Conservation (phyloP, 441 rosid species). For the Mallotus japonicus region DNA sequence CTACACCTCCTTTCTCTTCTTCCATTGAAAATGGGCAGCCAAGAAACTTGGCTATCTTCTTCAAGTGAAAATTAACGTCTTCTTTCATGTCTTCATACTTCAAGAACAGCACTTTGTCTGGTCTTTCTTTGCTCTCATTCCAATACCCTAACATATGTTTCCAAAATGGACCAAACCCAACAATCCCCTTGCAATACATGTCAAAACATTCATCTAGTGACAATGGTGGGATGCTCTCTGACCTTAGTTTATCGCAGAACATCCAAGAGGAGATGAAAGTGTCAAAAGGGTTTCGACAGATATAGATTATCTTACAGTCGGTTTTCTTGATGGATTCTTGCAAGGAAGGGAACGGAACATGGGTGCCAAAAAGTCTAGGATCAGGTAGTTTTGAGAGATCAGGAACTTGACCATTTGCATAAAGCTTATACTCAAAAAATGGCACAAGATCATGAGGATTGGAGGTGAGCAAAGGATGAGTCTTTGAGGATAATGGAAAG, state of each 20-base stretch:
- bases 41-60: slow-evolving; percentile 54
- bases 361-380: slow-evolving; percentile 65
- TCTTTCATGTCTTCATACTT: slow-evolving; percentile 66
- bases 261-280: slow-evolving; percentile 67
- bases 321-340: slow-evolving; percentile 37
- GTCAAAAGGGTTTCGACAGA: slow-evolving; percentile 75
- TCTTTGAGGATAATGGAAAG: slow-evolving; percentile 15
- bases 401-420: slow-evolving; percentile 43
- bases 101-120: slow-evolving; percentile 55
- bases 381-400: slow-evolving; percentile 44
- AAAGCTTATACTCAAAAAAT: slow-evolving; percentile 69
- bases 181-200: slow-evolving; percentile 48
- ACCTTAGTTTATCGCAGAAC: slow-evolving; percentile 39
- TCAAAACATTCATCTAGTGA: slow-evolving; percentile 57
- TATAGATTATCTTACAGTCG: slow-evolving; percentile 45
- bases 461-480: slow-evolving; percentile 56
- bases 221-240: slow-evolving; percentile 32
- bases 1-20: slow-evolving; percentile 49
- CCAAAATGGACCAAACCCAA: slow-evolving; percentile 76
- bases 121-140: slow-evolving; percentile 54
- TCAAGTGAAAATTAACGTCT: slow-evolving; percentile 40
- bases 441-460: slow-evolving; percentile 85
- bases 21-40: slow-evolving; percentile 51
- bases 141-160: slow-evolving; percentile 77
- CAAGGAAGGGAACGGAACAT: slow-evolving; percentile 50